phyloP scores from a whole-genome alignment of 768 basidiomycete species.

The Lactifluus echinatus region DNA sequence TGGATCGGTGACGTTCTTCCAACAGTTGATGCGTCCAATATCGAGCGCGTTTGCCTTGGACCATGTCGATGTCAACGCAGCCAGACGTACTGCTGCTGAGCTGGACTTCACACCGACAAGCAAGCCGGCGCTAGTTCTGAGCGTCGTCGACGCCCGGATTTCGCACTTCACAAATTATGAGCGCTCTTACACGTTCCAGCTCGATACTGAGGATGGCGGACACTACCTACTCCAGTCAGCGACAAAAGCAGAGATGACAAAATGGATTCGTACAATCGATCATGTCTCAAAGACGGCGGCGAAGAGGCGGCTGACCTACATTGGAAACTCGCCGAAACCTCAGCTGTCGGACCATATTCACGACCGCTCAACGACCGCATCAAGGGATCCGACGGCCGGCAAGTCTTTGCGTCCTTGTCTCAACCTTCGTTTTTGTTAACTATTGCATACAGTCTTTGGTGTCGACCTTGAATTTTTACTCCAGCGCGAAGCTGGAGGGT shows the following conservation, averaged over 20 bases:
- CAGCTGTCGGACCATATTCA: constrained; percentile 69
- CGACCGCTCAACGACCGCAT: constrained; percentile 44
- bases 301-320: constrained; percentile 71
- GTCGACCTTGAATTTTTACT: constrained; percentile 66
- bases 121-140: constrained; percentile 70
- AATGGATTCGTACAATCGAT: constrained; percentile 70
- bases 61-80: constrained; percentile 31
- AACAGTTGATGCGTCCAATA: constrained; percentile 81
- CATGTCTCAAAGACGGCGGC: constrained; percentile 65
- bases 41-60: constrained; percentile 78
- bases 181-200: constrained; percentile 72
- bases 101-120: constrained; percentile 65
- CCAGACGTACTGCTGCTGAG: constrained; percentile 59
- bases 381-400: constrained; percentile 73
- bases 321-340: constrained; percentile 68
- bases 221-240: constrained; percentile 72
- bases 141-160: constrained; percentile 62
- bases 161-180: constrained; percentile 70
- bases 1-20: constrained; percentile 73
- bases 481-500: constrained; percentile 49
- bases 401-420: constrained; percentile 35
- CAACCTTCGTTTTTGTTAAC: not conserved
- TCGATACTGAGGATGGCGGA: constrained; percentile 83
- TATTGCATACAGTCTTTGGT: constrained; percentile 40
- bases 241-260: constrained; percentile 59